These are phyloP conservation scores for Mycena leptocephala DNA, from an alignment of 768 basidiomycete genomes.

Conservation along the genomic window DNA sequence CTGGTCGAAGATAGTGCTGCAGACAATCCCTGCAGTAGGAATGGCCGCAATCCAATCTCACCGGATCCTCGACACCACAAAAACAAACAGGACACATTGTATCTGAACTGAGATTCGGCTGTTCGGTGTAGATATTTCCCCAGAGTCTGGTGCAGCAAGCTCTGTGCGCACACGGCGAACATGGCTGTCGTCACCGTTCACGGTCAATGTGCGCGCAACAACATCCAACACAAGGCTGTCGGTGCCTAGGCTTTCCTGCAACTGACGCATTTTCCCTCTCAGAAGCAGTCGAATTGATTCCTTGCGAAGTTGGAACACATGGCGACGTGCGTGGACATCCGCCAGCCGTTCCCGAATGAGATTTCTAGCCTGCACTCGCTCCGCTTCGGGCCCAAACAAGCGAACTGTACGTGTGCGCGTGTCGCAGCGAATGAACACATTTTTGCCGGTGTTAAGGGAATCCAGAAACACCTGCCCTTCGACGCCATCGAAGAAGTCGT, in stretches of 20 bases:
- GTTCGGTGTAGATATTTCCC: neutral
- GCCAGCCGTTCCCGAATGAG: conserved; percentile 55
- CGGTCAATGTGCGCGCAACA: conserved; percentile 54
- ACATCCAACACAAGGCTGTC: conserved; percentile 64
- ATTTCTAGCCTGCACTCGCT: conserved; percentile 50
- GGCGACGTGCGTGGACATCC: conserved; percentile 54
- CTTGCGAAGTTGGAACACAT: conserved; percentile 54
- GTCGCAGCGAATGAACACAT: conserved; percentile 59
- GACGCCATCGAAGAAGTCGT: conserved; percentile 63
- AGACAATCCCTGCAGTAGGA: conserved; percentile 68
- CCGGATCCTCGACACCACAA: conserved; percentile 48
- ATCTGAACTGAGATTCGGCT: neutral
- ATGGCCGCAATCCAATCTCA: conserved; percentile 65
- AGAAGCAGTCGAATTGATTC: conserved; percentile 55
- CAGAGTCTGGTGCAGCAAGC: conserved; percentile 39
- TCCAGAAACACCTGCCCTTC: conserved; percentile 57
- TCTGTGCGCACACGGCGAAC: conserved; percentile 45
- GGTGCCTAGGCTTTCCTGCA: conserved; percentile 59
- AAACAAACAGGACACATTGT: conserved; percentile 60
- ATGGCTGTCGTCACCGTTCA: conserved; percentile 57
- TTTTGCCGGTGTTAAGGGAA: conserved; percentile 51
- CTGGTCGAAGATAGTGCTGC: conserved; percentile 56
- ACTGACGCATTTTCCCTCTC: conserved; percentile 51
- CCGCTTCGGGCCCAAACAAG: conserved; percentile 55
- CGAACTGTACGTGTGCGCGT: conserved; percentile 54